Conservation (phyloP, 768 basidiomycete species). For the Hebeloma cylindrosporum region DNA sequence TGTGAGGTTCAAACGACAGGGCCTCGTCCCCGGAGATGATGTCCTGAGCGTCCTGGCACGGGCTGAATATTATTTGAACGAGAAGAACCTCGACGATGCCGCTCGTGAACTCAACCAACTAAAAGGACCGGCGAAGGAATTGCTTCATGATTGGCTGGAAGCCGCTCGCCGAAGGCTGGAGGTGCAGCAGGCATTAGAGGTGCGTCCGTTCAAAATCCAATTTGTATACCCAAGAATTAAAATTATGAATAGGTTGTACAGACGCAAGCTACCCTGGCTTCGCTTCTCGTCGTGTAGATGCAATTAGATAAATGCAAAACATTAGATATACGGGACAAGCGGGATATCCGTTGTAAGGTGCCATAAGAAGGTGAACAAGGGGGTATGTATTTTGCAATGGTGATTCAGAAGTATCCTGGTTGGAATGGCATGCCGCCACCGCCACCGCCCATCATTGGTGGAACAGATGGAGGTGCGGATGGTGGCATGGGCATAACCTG, state of each 20-base stretch:
- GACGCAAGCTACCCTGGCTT: constrained; percentile 80
- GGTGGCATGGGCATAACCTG: constrained; percentile 11
- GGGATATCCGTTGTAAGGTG: constrained; percentile 3
- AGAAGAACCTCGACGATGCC: constrained; percentile 91
- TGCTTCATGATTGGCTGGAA: constrained; percentile 86
- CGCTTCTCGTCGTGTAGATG: constrained; percentile 69
- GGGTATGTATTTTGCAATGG: constrained; percentile 2
- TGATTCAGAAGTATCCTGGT: constrained; percentile 22
- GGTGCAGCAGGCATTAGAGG: constrained; percentile 90
- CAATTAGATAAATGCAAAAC: constrained; percentile 16
- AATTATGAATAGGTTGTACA: constrained; percentile 62
- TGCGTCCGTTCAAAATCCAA: constrained; percentile 30
- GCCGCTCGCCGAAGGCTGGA: constrained; percentile 86
- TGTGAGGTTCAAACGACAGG: constrained; percentile 78
- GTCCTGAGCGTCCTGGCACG: constrained; percentile 84
- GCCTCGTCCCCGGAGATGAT: constrained; percentile 78
- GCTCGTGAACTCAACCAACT: constrained; percentile 91
- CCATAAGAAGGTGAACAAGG: background rate
- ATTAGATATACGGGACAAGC: constrained; percentile 5
- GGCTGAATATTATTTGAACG: constrained; percentile 85
- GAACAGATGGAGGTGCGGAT: constrained; percentile 6
- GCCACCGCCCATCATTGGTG: constrained; percentile 12
- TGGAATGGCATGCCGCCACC: constrained; percentile 15
- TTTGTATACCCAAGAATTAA: constrained; percentile 16
- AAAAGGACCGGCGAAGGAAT: constrained; percentile 71